phyloP scores from a whole-genome alignment of 1,284 basidiomycete genomes.

The Ustilago shanxiensis region DNA sequence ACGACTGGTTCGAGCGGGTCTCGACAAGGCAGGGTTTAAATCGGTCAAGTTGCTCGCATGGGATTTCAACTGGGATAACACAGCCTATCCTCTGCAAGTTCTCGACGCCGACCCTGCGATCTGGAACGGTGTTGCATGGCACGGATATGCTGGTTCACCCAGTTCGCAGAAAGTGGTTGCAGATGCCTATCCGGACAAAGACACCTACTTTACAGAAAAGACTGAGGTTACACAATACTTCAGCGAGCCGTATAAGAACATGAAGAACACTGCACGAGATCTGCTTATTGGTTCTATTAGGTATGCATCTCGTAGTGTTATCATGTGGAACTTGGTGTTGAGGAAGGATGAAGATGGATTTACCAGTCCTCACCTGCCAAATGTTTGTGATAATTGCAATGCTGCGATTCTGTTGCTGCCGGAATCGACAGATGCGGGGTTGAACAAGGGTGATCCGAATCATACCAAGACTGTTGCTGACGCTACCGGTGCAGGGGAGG shows the following conservation, averaged over 20 bases:
- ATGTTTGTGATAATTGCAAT: conserved; percentile 54
- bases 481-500: conserved; percentile 9
- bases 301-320: conserved; percentile 26
- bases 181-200: conserved; percentile 45
- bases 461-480: conserved; percentile 23
- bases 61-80: conserved; percentile 58
- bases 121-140: conserved; percentile 55
- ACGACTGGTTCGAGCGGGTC: conserved; percentile 16
- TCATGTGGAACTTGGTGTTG: conserved; percentile 58
- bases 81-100: conserved; percentile 29
- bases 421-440: conserved; percentile 22
- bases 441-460: conserved; percentile 15
- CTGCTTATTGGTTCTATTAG: conserved; percentile 52
- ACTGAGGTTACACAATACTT: conserved; percentile 54
- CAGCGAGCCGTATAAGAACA: conserved; percentile 59
- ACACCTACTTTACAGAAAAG: conserved; percentile 51
- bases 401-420: conserved; percentile 52
- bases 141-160: conserved; percentile 55
- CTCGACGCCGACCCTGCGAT: conserved; percentile 36
- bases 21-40: conserved; percentile 37
- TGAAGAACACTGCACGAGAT: conserved; percentile 43
- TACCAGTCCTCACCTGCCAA: conserved; percentile 50
- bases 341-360: conserved; percentile 55
- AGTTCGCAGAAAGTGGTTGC: conserved; percentile 29
- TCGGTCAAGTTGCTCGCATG: conserved; percentile 31